Evolutionary conservation across 2,329 filamentous ascomycete genomes (phyloP).

Genomic region (Monosporascus sp.): DNA sequence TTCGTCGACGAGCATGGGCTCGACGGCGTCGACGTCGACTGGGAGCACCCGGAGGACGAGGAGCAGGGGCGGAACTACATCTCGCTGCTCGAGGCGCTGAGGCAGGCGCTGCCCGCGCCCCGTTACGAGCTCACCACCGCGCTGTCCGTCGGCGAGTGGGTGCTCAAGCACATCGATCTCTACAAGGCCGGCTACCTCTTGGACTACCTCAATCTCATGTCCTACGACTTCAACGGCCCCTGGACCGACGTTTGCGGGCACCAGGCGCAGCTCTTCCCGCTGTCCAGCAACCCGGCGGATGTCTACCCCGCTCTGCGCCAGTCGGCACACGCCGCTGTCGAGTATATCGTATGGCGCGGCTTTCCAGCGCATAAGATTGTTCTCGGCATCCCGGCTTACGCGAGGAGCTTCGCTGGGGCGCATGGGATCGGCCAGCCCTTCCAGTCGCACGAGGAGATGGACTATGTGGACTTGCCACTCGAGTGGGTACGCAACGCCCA

Average conservation of each 20-base stretch:
- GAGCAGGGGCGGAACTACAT: conserved; percentile 55
- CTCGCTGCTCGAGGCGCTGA: conserved; percentile 49
- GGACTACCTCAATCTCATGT: conserved; percentile 64
- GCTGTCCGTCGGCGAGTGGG: conserved; percentile 59
- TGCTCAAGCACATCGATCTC: conserved; percentile 56
- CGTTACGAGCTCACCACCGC: conserved; percentile 57
- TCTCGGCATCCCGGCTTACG: conserved; percentile 60
- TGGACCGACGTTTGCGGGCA: conserved; percentile 59
- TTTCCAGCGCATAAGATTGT: conserved; percentile 56
- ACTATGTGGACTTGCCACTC: conserved; percentile 57
- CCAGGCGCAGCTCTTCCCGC: conserved; percentile 56
- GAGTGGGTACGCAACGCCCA: conserved; percentile 36
- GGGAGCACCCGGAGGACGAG: conserved; percentile 57
- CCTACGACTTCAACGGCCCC: conserved; percentile 62
- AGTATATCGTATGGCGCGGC: conserved; percentile 47
- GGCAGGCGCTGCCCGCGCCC: conserved; percentile 49
- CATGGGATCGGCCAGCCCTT: conserved; percentile 48
- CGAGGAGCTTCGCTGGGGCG: conserved; percentile 54
- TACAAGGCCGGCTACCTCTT: conserved; percentile 44
- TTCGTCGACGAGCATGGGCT: conserved; percentile 54
- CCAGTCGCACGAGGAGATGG: conserved; percentile 47
- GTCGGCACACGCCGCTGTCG: conserved; percentile 52
- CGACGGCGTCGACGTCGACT: conserved; percentile 65
- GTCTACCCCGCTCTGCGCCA: conserved; percentile 24
- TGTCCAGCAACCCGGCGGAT: conserved; percentile 17